Conservation (phyloP, 164 flowering plant genomes). For the Akebia trifoliata region DNA sequence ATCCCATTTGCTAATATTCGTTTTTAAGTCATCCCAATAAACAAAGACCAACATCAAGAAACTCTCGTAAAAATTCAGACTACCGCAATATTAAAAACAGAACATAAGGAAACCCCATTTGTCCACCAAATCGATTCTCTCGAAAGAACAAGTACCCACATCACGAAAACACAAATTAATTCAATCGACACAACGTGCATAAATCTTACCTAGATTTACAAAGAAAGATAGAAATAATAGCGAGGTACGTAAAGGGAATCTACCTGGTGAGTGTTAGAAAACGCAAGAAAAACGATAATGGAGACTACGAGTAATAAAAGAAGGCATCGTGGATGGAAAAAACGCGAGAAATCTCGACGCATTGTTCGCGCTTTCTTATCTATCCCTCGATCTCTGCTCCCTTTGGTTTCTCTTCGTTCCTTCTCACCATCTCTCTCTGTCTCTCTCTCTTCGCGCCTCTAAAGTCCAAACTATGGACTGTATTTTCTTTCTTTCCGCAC, state of each 20-base stretch:
- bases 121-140: not conserved
- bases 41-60: not conserved
- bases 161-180: too few relatives aligned
- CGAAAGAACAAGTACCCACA: too few relatives aligned
- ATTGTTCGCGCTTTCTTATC: constrained; percentile 16
- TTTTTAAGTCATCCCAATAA: too few relatives aligned
- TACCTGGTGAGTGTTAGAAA: constrained; percentile 30
- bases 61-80: not conserved
- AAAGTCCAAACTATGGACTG: not conserved
- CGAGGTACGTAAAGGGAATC: not conserved
- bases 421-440: not conserved
- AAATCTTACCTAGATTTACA: not conserved
- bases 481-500: too few relatives aligned
- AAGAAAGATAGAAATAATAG: not conserved
- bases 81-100: not conserved
- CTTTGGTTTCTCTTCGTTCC: not conserved
- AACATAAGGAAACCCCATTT: not conserved
- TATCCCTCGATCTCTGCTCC: not conserved
- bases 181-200: too few relatives aligned
- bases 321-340: constrained; percentile 37
- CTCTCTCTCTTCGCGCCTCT: not conserved
- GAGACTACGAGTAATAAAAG: constrained; percentile 30
- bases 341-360: constrained; percentile 46
- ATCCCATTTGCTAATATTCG: too few relatives aligned
- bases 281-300: constrained; percentile 35